phyloP scores from a whole-genome alignment of 805 yeast genomes.

The Saccharomycopsis microspora region DNA sequence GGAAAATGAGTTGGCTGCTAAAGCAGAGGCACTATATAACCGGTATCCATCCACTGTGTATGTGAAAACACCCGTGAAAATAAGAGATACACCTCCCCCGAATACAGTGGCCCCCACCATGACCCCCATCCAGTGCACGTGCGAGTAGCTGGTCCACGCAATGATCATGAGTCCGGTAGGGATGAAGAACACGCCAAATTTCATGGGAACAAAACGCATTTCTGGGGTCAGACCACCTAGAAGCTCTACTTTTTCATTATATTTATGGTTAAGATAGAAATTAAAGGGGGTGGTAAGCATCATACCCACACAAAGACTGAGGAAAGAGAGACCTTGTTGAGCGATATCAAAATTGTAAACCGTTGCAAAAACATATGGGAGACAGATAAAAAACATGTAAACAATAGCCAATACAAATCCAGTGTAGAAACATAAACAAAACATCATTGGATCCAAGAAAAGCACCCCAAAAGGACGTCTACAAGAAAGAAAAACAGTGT shows the following conservation, averaged over 20 bases:
- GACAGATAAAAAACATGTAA: slow-evolving; percentile 51
- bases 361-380: slow-evolving; percentile 41
- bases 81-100: slow-evolving; percentile 47
- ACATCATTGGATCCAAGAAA: slow-evolving; percentile 46
- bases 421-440: slow-evolving; percentile 50
- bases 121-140: slow-evolving; percentile 53
- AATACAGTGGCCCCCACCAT: slow-evolving; percentile 48
- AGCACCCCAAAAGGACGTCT: slow-evolving; percentile 44
- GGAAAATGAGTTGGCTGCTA: slow-evolving; percentile 56
- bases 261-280: slow-evolving; percentile 29
- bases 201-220: slow-evolving; percentile 41
- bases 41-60: slow-evolving; percentile 67
- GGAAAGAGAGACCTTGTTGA: slow-evolving; percentile 45
- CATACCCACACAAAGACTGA: slow-evolving; percentile 47
- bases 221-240: slow-evolving; percentile 50
- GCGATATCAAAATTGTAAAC: slow-evolving; percentile 37
- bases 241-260: slow-evolving; percentile 19
- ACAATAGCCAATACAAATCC: slow-evolving; percentile 58
- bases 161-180: slow-evolving; percentile 58
- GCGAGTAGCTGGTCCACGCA: slow-evolving; percentile 57
- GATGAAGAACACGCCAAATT: slow-evolving; percentile 37
- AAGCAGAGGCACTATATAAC: slow-evolving; percentile 54
- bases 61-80: slow-evolving; percentile 57
- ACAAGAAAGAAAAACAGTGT: slow-evolving; percentile 31
- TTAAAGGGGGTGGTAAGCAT: slow-evolving; percentile 38